Percentiles rank a stretch among this genome's conserved stretches.
phyloP scores from a whole-genome alignment of 2,329 filamentous ascomycete species.

The Neonectria hederae region DNA sequence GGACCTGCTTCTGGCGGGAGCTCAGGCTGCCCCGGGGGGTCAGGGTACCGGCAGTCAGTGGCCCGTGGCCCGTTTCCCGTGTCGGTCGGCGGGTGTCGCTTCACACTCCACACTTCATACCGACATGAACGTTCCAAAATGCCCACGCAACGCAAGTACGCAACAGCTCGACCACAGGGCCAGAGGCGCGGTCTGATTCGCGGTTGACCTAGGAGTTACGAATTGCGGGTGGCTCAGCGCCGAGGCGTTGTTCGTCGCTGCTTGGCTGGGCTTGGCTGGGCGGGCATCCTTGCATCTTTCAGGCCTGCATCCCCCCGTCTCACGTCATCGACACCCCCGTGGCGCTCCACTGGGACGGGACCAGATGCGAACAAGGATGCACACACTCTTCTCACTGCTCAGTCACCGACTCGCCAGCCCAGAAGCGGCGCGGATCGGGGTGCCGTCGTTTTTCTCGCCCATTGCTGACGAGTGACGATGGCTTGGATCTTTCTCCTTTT shows the following conservation, averaged over 20 bases:
- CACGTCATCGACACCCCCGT: constrained; percentile 39
- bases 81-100: too few relatives aligned
- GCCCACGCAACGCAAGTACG: background rate
- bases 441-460: background rate
- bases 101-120: too few relatives aligned
- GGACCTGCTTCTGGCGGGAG: too few relatives aligned
- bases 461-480: background rate
- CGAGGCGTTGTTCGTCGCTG: background rate
- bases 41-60: background rate
- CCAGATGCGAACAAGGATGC: background rate
- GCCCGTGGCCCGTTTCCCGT: too few relatives aligned
- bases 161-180: too few relatives aligned
- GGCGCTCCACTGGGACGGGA: constrained; percentile 15
- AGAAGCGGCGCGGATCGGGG: background rate
- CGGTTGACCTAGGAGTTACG: background rate
- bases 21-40: too few relatives aligned
- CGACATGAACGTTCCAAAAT: background rate
- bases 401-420: background rate
- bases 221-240: constrained; percentile 18
- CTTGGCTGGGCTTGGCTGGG: background rate
- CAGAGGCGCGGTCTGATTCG: background rate
- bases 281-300: background rate
- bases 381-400: background rate
- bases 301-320: constrained; percentile 23
- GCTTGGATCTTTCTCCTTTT: background rate